Conservation (phyloP, 2,329 filamentous ascomycete genomes). For the Macrophomina tecta region DNA sequence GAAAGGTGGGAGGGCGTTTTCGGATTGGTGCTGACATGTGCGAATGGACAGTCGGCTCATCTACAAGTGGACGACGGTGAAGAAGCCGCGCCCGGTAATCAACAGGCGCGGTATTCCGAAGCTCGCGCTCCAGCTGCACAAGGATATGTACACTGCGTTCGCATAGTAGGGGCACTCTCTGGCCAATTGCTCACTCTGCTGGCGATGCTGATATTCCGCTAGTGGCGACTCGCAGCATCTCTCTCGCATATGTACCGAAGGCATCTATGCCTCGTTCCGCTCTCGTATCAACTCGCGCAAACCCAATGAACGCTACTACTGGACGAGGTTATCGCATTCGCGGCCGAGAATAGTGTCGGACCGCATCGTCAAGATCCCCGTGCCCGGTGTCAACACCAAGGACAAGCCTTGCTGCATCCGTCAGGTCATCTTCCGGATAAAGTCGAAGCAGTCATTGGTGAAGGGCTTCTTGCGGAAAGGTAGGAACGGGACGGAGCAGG, state of each 20-base stretch:
- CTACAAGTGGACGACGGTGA: constrained; percentile 30
- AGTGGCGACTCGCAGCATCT: constrained; percentile 18
- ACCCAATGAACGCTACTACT: constrained; percentile 55
- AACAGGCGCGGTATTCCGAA: constrained; percentile 50
- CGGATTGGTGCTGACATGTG: constrained; percentile 25
- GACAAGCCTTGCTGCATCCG: constrained; percentile 51
- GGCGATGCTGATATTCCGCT: not conserved
- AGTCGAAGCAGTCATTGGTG: constrained; percentile 57
- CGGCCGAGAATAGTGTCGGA: constrained; percentile 63
- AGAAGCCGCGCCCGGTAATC: constrained; percentile 45
- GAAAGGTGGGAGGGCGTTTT: not conserved
- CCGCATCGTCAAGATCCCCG: constrained; percentile 57
- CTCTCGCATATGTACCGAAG: constrained; percentile 57
- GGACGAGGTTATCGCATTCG: constrained; percentile 34
- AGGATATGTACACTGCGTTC: constrained; percentile 66
- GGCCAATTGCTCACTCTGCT: not conserved
- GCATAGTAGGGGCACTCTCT: constrained; percentile 48
- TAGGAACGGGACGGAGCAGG: constrained; percentile 44
- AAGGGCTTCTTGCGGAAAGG: constrained; percentile 32
- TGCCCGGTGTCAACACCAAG: constrained; percentile 34
- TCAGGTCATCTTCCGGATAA: constrained; percentile 67
- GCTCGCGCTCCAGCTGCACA: constrained; percentile 65
- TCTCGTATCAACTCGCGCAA: constrained; percentile 61
- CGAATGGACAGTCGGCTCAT: constrained; percentile 15
- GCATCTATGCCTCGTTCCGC: constrained; percentile 60